Conservation (phyloP, 768 basidiomycete genomes). For the Naganishia kalamii region DNA sequence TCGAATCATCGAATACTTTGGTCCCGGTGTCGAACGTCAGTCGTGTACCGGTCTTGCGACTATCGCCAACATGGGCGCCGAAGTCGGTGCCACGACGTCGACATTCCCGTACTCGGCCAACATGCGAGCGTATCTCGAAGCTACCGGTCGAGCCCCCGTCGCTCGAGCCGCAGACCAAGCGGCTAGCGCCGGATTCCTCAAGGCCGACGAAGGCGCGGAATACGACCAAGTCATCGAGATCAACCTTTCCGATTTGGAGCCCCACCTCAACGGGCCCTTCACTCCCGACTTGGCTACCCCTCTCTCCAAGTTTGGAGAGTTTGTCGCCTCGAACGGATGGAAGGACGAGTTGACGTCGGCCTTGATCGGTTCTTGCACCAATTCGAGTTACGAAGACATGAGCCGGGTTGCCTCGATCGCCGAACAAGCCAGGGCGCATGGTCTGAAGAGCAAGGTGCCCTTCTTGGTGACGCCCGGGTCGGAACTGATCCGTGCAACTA, state of each 20-base stretch:
- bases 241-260: constrained; percentile 79
- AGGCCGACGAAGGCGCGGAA: constrained; percentile 76
- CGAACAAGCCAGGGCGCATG: constrained; percentile 75
- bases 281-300: constrained; percentile 95
- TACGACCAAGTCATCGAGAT: constrained; percentile 94
- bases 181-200: constrained; percentile 67
- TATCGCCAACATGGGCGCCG: constrained; percentile 98
- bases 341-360: constrained; percentile 81
- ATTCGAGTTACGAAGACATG: constrained; percentile 86
- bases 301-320: constrained; percentile 73
- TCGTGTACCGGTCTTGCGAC: constrained; percentile 95
- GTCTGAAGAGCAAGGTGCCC: constrained; percentile 61
- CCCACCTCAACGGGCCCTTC: constrained; percentile 92
- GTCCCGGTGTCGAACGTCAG: constrained; percentile 77
- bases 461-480: constrained; percentile 51
- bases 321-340: constrained; percentile 81
- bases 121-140: constrained; percentile 83
- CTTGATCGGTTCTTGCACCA: constrained; percentile 97
- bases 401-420: constrained; percentile 88
- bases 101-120: constrained; percentile 89
- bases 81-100: constrained; percentile 99
- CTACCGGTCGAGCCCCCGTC: constrained; percentile 79
- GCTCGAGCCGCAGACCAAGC: constrained; percentile 81
- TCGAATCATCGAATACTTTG: constrained; percentile 92
- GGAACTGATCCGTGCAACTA: constrained; percentile 94